phyloP scores from a whole-genome alignment of 768 basidiomycete genomes.

The Boletus reticuloceps region DNA sequence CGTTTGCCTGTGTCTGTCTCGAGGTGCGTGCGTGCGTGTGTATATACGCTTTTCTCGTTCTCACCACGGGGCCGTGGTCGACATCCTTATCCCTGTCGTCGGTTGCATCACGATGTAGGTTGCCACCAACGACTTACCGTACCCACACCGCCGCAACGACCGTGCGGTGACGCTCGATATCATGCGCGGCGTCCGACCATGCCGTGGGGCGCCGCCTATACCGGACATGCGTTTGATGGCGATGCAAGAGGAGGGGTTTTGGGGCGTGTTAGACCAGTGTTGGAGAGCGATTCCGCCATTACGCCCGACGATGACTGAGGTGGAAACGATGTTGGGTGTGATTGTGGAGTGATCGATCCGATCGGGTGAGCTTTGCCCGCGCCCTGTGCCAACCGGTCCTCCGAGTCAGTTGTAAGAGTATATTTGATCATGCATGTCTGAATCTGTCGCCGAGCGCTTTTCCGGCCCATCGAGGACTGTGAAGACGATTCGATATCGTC shows the following conservation, averaged over 20 bases:
- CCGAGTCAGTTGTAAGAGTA: too few relatives aligned
- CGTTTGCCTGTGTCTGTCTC: slow-evolving; percentile 57
- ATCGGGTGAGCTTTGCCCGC: too few relatives aligned
- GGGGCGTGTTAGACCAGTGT: slow-evolving; percentile 44
- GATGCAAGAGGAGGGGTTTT: slow-evolving; percentile 36
- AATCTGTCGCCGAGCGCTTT: too few relatives aligned
- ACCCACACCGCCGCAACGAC: slow-evolving; percentile 52
- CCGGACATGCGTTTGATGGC: slow-evolving; percentile 14
- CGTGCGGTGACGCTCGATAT: slow-evolving; percentile 56
- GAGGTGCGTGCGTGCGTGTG: slow-evolving; percentile 38
- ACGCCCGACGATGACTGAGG: slow-evolving; percentile 44
- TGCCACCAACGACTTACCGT: slow-evolving; percentile 50
- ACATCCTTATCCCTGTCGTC: too few relatives aligned
- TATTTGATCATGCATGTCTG: too few relatives aligned
- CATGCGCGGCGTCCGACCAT: slow-evolving; percentile 48
- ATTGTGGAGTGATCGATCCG: slow-evolving; percentile 1
- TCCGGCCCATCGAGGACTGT: too few relatives aligned
- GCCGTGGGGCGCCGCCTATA: slow-evolving; percentile 29
- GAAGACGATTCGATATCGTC: too few relatives aligned
- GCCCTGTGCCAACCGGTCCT: too few relatives aligned
- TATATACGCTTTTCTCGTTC: neutral
- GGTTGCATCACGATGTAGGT: slow-evolving; percentile 32
- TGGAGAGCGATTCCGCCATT: slow-evolving; percentile 39
- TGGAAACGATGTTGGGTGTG: slow-evolving; percentile 18
- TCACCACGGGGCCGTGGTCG: neutral